phyloP scores from a whole-genome alignment of 164 flowering plant genomes.

The Taxillus chinensis region DNA sequence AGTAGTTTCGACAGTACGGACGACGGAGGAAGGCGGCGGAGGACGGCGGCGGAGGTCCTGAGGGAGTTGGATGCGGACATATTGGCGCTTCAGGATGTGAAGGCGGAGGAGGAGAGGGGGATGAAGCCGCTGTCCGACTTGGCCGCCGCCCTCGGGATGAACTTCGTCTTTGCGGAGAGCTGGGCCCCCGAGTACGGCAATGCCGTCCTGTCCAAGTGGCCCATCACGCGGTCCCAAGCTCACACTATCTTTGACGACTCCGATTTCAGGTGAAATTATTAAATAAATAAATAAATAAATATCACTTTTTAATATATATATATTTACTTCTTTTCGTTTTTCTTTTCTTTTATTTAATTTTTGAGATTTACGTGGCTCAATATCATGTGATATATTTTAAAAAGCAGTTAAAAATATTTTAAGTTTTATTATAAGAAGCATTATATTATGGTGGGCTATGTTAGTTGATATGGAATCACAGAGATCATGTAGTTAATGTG shows the following conservation, averaged over 20 bases:
- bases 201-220: constrained; percentile 59
- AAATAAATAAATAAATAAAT: no score
- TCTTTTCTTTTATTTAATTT: no score
- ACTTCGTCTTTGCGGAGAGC: constrained; percentile 57
- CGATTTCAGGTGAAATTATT: constrained; percentile 45
- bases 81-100: constrained; percentile 59
- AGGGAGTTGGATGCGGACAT: constrained; percentile 58
- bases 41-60: constrained; percentile 41
- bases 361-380: no score
- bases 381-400: no score
- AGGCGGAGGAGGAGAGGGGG: constrained; percentile 58
- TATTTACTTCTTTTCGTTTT: no score
- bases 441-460: no score
- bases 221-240: constrained; percentile 43
- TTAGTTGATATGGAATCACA: no score
- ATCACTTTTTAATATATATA: no score
- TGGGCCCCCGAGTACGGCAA: constrained; percentile 80
- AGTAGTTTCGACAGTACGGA: background rate
- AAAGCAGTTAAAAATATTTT: no score
- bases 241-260: constrained; percentile 53
- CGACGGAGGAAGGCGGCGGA: constrained; percentile 9
- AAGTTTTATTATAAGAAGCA: no score
- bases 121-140: constrained; percentile 62
- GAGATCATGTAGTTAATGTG: no score
- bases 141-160: constrained; percentile 59